A percentile compares a stretch with the other conserved stretches of the same genome.
Evolutionary conservation across 257 asterid species (phyloP).

Genomic region (Ilex aquifolium): DNA sequence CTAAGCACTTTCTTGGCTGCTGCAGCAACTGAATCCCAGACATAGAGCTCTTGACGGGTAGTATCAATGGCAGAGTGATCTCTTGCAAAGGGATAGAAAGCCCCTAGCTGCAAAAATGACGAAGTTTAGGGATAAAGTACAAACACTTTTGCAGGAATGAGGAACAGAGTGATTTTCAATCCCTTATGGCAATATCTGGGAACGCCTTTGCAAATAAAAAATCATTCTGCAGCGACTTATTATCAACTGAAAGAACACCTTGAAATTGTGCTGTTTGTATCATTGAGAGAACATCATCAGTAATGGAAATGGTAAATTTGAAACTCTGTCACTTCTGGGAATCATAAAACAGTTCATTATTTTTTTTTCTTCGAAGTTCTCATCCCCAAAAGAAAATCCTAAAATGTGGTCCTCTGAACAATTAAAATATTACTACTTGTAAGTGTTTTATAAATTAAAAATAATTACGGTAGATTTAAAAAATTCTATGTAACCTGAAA

Average conservation of each 20-base stretch:
- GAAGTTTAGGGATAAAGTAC: background rate
- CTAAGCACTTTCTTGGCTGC: constrained; percentile 48
- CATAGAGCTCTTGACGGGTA: constrained; percentile 44
- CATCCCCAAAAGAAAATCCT: background rate
- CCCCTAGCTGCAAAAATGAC: constrained; percentile 38
- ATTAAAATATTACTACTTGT: too few species aligned
- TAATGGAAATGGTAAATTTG: too few species aligned
- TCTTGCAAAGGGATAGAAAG: constrained; percentile 66
- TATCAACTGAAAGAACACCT: too few species aligned
- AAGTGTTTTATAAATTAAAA: too few species aligned
- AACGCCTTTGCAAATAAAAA: background rate
- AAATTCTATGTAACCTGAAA: background rate
- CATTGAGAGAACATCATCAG: too few species aligned
- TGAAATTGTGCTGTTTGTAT: too few species aligned
- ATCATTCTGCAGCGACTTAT: too few species aligned
- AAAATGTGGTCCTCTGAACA: background rate
- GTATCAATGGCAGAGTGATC: constrained; percentile 35
- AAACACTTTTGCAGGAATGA: background rate
- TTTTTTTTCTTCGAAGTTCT: background rate
- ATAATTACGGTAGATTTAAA: too few species aligned
- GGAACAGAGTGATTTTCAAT: background rate
- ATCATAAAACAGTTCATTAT: too few species aligned
- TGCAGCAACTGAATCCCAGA: constrained; percentile 59
- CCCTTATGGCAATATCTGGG: background rate
- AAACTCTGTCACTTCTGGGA: too few species aligned